These are phyloP conservation scores for Ilyonectria mors-panacis DNA, from an alignment of 2,329 filamentous ascomycete genomes.

Conservation along the genomic window DNA sequence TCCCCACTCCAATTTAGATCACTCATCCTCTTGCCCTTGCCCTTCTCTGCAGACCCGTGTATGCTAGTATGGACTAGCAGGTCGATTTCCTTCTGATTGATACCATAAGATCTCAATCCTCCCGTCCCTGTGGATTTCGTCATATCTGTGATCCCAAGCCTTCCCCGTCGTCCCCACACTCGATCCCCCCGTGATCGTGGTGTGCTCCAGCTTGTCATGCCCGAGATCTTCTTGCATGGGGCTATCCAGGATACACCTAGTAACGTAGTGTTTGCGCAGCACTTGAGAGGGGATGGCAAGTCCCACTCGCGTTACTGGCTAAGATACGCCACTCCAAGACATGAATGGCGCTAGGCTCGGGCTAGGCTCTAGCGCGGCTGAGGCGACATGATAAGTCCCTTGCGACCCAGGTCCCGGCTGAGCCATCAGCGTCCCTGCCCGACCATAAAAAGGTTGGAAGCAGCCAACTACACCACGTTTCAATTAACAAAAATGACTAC, in stretches of 20 bases:
- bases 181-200: conserved; percentile 47
- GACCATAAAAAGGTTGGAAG: conserved; percentile 48
- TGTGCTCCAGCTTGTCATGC: conserved; percentile 60
- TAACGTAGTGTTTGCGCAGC: conserved; percentile 56
- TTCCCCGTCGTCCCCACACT: conserved; percentile 39
- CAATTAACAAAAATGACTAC: too few species aligned
- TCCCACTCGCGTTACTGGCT: conserved; percentile 46
- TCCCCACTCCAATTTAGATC: conserved; percentile 38
- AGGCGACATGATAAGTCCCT: conserved; percentile 49
- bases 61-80: conserved; percentile 33
- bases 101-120: conserved; percentile 47
- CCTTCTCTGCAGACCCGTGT: conserved; percentile 39
- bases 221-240: conserved; percentile 55
- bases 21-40: conserved; percentile 43
- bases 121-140: conserved; percentile 42
- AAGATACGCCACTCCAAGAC: conserved; percentile 44
- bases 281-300: conserved; percentile 51
- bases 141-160: conserved; percentile 43
- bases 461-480: too few species aligned
- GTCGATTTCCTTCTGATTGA: conserved; percentile 38
- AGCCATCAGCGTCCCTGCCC: conserved; percentile 50
- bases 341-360: too few species aligned
- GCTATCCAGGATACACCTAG: conserved; percentile 59
- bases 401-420: conserved; percentile 48
- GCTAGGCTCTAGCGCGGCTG: conserved; percentile 47